These are phyloP conservation scores for Arthroderma sp. DNA, from an alignment of 2,329 filamentous ascomycete species.

Conservation along the genomic window DNA sequence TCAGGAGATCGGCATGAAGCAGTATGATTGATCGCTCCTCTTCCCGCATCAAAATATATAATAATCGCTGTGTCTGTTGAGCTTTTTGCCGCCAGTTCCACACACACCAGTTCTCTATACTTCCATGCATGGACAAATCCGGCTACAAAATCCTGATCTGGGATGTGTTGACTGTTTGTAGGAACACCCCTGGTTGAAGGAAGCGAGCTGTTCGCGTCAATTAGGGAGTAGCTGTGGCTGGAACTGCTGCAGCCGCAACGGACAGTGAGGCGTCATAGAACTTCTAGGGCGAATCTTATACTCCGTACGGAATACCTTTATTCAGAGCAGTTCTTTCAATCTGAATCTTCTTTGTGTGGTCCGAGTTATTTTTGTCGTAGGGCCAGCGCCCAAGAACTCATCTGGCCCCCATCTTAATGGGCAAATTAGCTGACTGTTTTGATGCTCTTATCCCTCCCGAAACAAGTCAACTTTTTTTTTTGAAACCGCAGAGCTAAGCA, in stretches of 20 bases:
- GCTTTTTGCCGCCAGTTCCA: neutral
- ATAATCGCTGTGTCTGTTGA: neutral
- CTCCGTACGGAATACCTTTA: neutral
- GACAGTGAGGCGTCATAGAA: neutral
- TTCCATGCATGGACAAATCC: neutral
- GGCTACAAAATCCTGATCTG: neutral
- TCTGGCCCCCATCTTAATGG: too few relatives aligned
- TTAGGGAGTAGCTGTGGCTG: neutral
- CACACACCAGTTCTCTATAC: too few relatives aligned
- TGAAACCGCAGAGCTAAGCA: neutral
- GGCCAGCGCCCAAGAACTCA: neutral
- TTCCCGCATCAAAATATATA: neutral
- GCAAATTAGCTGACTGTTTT: neutral
- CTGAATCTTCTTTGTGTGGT: neutral
- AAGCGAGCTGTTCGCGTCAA: neutral
- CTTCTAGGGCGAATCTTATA: neutral
- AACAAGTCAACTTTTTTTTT: neutral
- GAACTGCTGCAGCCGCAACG: slow-evolving; percentile 1
- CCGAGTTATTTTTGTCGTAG: neutral
- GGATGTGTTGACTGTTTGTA: neutral
- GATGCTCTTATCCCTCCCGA: neutral
- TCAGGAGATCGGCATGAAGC: neutral
- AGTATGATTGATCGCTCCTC: neutral
- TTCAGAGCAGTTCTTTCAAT: neutral
- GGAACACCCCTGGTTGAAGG: neutral